A percentile compares a stretch with the other conserved stretches of the same genome.
phyloP scores from a whole-genome alignment of 164 flowering plant species.

The Tetracentron sinense region DNA sequence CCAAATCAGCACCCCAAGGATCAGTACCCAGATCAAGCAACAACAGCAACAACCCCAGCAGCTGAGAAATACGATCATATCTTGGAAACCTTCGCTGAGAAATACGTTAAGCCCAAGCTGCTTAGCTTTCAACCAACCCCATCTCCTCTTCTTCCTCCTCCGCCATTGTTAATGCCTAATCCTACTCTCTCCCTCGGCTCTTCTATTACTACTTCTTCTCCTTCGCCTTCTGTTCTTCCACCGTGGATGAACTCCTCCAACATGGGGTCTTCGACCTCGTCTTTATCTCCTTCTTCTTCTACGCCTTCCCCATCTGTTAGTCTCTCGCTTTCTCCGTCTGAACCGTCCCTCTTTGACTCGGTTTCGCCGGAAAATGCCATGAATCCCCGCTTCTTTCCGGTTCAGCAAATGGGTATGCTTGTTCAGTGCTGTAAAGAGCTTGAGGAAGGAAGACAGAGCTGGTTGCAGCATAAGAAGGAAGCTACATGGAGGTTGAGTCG shows the following conservation, averaged over 20 bases:
- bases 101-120: conserved; percentile 51
- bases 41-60: neutral
- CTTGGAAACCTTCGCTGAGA: conserved; percentile 83
- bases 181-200: conserved; percentile 22
- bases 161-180: too few relatives aligned
- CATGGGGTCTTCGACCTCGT: neutral
- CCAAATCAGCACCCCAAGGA: conserved; percentile 35
- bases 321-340: conserved; percentile 19
- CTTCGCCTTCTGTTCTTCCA: conserved; percentile 10
- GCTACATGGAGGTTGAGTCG: conserved; percentile 87
- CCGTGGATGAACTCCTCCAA: conserved; percentile 29
- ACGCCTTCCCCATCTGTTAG: conserved; percentile 26
- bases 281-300: conserved; percentile 21
- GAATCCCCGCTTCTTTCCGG: conserved; percentile 20
- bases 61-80: conserved; percentile 64
- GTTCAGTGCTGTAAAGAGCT: conserved; percentile 69
- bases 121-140: conserved; percentile 53
- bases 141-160: conserved; percentile 56
- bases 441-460: conserved; percentile 78
- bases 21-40: too few relatives aligned
- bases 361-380: neutral
- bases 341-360: conserved; percentile 5
- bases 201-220: neutral
- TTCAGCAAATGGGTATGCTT: conserved; percentile 10
- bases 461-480: conserved; percentile 84